Conservation (phyloP, 202 grass and related monocot genomes). For the Brachypodium distachyon region DNA sequence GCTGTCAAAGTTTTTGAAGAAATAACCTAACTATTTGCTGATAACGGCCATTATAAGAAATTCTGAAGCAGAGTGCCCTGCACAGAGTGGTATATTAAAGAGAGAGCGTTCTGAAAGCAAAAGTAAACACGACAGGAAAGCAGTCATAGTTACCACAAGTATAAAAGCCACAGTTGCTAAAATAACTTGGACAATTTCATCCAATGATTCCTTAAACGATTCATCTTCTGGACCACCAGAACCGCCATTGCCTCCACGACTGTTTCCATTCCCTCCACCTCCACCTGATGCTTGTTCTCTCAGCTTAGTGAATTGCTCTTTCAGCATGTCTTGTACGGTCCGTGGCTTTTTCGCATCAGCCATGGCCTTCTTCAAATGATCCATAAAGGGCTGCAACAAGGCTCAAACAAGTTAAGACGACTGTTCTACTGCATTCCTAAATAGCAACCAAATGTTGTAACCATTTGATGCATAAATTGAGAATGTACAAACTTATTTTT, state of each 20-base stretch:
- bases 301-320: conserved; percentile 46
- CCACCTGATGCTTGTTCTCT: conserved; percentile 41
- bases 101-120: neutral
- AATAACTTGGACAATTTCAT: conserved; percentile 83
- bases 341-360: conserved; percentile 43
- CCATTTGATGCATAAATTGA: neutral
- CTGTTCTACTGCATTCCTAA: neutral
- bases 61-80: neutral
- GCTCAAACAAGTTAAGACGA: conserved; percentile 10
- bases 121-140: neutral
- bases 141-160: conserved; percentile 57
- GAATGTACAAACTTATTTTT: neutral
- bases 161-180: conserved; percentile 71
- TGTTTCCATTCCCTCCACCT: conserved; percentile 43
- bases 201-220: conserved; percentile 53
- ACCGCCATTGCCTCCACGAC: conserved; percentile 42
- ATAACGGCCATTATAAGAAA: neutral
- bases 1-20: neutral
- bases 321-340: conserved; percentile 52
- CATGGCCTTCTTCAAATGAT: conserved; percentile 60
- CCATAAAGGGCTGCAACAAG: conserved; percentile 59
- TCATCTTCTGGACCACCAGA: conserved; percentile 47
- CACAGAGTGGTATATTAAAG: neutral
- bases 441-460: conserved; percentile 3
- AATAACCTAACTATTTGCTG: neutral